These are phyloP conservation scores for Pachyrhizus erosus DNA, from an alignment of 306 rosid species.

Conservation along the genomic window DNA sequence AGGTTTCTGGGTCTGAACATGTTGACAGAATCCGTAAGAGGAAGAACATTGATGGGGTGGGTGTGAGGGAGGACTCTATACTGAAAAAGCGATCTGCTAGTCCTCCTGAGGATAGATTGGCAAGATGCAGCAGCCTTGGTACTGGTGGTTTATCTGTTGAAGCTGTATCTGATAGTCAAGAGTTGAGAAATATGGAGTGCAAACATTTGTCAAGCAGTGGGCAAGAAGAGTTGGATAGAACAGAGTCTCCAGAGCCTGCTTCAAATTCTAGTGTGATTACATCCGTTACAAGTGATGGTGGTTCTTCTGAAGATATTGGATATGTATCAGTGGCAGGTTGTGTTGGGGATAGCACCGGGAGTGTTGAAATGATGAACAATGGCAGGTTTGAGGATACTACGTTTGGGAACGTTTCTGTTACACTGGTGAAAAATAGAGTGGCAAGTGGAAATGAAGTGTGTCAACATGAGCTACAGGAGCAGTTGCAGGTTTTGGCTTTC, in stretches of 20 bases:
- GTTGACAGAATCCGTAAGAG: conserved; percentile 51
- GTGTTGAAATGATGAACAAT: conserved; percentile 48
- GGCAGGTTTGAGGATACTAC: conserved; percentile 41
- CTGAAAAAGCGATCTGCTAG: conserved; percentile 47
- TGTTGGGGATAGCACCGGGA: conserved; percentile 49
- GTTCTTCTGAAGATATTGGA: conserved; percentile 66
- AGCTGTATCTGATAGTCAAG: conserved; percentile 41
- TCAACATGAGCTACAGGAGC: conserved; percentile 46
- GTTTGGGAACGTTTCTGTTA: conserved; percentile 44
- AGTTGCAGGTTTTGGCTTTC: conserved; percentile 75
- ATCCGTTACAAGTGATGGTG: conserved; percentile 59
- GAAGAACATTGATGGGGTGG: conserved; percentile 44
- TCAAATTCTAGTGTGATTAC: conserved; percentile 71
- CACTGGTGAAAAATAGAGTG: conserved; percentile 36
- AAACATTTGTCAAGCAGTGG: conserved; percentile 39
- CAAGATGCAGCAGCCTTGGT: neutral
- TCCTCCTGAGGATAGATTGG: conserved; percentile 45
- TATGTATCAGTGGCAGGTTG: conserved; percentile 44
- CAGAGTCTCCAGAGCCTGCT: conserved; percentile 50
- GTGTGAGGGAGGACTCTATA: conserved; percentile 35
- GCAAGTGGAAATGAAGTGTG: conserved; percentile 44
- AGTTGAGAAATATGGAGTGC: conserved; percentile 36
- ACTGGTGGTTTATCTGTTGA: conserved; percentile 31
- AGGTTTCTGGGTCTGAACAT: conserved; percentile 34
- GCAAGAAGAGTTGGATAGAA: conserved; percentile 48